Percentiles rank a stretch among this genome's conserved stretches.
These are phyloP conservation scores for Glomus cerebriforme DNA, from an alignment of 192 early-diverging fungal species.

Conservation along the genomic window DNA sequence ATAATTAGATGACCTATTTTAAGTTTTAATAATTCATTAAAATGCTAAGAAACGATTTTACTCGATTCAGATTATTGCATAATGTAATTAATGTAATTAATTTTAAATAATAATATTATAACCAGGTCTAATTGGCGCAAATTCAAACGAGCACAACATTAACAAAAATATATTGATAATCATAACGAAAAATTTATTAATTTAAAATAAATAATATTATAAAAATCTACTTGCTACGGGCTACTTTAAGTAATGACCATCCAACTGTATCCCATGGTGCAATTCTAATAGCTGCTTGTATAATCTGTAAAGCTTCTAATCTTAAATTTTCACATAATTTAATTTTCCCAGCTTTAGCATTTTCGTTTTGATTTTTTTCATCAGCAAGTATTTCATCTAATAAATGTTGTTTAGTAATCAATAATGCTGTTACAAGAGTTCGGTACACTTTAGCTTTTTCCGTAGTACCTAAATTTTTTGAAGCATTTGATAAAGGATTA, in stretches of 20 bases:
- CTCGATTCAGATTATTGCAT: no score
- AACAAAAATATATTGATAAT: no score
- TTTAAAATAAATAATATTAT: not conserved
- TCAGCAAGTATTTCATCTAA: not conserved
- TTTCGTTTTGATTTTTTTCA: slow-evolving; percentile 40
- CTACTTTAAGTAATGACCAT: slow-evolving; percentile 45
- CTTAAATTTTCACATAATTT: slow-evolving; percentile 5
- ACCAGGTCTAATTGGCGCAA: no score
- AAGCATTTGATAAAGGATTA: slow-evolving; percentile 18
- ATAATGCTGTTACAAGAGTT: slow-evolving; percentile 40
- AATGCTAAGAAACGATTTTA: no score
- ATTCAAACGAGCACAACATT: no score
- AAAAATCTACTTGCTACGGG: slow-evolving; percentile 7
- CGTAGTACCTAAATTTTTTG: slow-evolving; percentile 34
- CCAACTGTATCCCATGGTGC: slow-evolving; percentile 49
- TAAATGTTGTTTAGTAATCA: slow-evolving; percentile 33
- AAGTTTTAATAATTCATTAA: no score
- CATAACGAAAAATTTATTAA: no score
- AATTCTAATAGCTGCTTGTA: slow-evolving; percentile 47
- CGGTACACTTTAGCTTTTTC: slow-evolving; percentile 43
- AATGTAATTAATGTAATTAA: no score
- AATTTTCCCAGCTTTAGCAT: slow-evolving; percentile 31
- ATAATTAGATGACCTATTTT: no score
- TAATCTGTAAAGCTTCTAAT: slow-evolving; percentile 29
- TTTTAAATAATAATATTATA: no score